phyloP scores from a whole-genome alignment of 805 yeast genomes.

The Wickerhamomyces queroliae region DNA sequence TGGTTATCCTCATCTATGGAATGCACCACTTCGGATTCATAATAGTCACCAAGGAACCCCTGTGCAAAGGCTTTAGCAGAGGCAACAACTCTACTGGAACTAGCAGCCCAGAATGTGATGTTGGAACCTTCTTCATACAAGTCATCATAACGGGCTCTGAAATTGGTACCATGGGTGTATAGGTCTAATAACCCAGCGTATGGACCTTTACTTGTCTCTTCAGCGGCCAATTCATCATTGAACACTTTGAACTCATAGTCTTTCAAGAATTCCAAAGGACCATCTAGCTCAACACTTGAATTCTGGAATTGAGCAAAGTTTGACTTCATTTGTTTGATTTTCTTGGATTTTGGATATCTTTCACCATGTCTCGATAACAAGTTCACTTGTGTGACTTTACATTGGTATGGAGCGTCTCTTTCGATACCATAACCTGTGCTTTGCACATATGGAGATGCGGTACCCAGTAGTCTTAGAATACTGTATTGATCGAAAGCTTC shows the following conservation, averaged over 20 bases:
- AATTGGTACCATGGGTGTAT: conserved; percentile 41
- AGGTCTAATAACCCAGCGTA: conserved; percentile 50
- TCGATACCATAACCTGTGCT: conserved; percentile 47
- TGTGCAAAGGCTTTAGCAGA: conserved; percentile 50
- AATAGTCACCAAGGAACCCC: conserved; percentile 37
- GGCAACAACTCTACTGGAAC: conserved; percentile 48
- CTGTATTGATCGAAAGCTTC: conserved; percentile 38
- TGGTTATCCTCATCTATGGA: conserved; percentile 39
- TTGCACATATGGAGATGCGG: conserved; percentile 46
- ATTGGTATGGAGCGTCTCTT: conserved; percentile 43
- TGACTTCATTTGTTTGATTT: conserved; percentile 12
- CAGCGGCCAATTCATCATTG: conserved; percentile 34
- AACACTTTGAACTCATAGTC: conserved; percentile 39
- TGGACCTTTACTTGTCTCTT: conserved; percentile 44
- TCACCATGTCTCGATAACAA: conserved; percentile 53
- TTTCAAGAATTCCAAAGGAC: conserved; percentile 22
- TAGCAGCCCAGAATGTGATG: conserved; percentile 50
- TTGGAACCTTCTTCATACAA: conserved; percentile 31
- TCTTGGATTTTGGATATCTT: conserved; percentile 36
- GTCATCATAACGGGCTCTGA: conserved; percentile 42
- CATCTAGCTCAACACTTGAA: conserved; percentile 15
- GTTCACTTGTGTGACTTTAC: conserved; percentile 49
- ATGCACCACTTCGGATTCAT: conserved; percentile 36
- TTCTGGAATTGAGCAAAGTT: conserved; percentile 30
- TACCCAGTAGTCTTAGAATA: conserved; percentile 39